These are phyloP conservation scores for Lachnellula hyalina DNA, from an alignment of 2,329 filamentous ascomycete species.

Conservation along the genomic window DNA sequence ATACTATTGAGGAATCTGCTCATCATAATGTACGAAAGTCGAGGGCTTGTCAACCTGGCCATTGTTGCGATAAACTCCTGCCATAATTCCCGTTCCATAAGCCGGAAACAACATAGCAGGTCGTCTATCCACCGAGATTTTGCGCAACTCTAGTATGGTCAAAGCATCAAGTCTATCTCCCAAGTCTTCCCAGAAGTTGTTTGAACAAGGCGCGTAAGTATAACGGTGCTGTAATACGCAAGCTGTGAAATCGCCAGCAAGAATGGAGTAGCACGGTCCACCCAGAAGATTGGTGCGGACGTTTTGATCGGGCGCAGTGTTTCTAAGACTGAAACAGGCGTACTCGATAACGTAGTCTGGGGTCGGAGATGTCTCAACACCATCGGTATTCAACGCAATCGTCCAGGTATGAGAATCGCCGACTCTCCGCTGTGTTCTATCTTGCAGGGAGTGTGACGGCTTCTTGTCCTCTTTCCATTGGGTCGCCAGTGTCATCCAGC, in stretches of 20 bases:
- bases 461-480: too few species aligned
- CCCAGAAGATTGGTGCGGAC: background rate
- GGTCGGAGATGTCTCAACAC: background rate
- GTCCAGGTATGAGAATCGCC: slow-evolving; percentile 1
- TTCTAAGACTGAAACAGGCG: background rate
- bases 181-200: background rate
- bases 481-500: background rate
- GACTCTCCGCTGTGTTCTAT: background rate
- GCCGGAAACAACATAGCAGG: background rate
- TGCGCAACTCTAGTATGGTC: background rate
- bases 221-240: background rate
- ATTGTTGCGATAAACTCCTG: background rate
- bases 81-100: background rate
- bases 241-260: background rate
- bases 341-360: slow-evolving; percentile 3
- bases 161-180: background rate
- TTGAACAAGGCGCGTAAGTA: background rate
- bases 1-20: background rate
- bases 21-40: background rate
- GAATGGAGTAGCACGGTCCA: background rate
- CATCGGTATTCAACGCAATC: background rate
- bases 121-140: background rate
- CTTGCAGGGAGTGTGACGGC: too few species aligned
- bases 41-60: background rate
- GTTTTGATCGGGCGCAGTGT: background rate